A percentile compares a stretch with the other conserved stretches of the same genome.
These are phyloP conservation scores for Heliamphora exappendiculata DNA, from an alignment of 148 eudicot genomes.

Conservation along the genomic window DNA sequence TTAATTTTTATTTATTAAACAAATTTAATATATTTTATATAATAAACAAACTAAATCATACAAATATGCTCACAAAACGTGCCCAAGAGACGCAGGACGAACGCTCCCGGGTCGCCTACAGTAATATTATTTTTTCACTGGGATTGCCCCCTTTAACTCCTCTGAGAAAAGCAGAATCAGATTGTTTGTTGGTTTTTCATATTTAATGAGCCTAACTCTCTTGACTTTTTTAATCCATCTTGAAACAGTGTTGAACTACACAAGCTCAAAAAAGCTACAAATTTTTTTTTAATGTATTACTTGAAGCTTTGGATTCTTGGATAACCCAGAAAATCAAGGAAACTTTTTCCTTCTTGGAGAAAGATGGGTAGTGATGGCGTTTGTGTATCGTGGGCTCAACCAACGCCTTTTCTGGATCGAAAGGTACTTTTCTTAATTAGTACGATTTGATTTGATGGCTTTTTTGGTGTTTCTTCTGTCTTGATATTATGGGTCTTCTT, in stretches of 20 bases:
- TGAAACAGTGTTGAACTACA: conserved; percentile 4
- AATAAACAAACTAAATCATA: too few species aligned
- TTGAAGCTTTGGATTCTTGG: conserved; percentile 35
- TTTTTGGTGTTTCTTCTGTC: conserved; percentile 9
- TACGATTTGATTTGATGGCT: not conserved
- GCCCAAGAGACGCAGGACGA: too few species aligned
- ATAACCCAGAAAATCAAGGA: conserved; percentile 13
- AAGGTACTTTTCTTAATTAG: conserved; percentile 33
- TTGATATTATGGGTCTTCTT: conserved; percentile 16
- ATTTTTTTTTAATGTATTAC: not conserved
- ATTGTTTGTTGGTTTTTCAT: not conserved
- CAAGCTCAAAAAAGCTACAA: not conserved
- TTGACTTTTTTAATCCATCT: conserved; percentile 13
- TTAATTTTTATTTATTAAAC: too few species aligned
- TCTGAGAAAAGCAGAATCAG: not conserved
- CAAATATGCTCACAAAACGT: too few species aligned
- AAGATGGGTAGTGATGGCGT: conserved; percentile 38
- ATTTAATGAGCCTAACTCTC: conserved; percentile 4
- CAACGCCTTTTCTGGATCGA: conserved; percentile 29
- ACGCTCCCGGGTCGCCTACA: too few species aligned
- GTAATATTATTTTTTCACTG: too few species aligned
- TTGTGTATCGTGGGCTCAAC: conserved; percentile 50
- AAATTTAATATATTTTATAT: too few species aligned
- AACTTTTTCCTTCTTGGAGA: conserved; percentile 4
- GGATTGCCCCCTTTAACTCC: too few species aligned